Percentiles rank a stretch among this genome's conserved stretches.
Evolutionary conservation across 176 grass and related monocot genomes (phyloP).

Genomic region (Aegilops longissima): DNA sequence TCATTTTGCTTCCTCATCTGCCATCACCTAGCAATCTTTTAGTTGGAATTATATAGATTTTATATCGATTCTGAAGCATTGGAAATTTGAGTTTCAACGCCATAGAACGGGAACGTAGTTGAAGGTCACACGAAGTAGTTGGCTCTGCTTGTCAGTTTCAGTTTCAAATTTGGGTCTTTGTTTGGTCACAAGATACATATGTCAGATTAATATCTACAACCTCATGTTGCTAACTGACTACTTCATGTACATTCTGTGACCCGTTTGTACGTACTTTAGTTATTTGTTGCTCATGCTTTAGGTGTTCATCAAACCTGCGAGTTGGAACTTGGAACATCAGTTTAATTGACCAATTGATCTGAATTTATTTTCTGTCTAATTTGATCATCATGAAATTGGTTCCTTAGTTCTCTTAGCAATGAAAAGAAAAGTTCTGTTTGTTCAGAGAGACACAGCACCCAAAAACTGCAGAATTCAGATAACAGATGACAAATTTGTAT

Average conservation of each 20-base stretch:
- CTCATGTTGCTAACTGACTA: neutral
- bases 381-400: neutral
- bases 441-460: neutral
- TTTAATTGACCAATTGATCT: neutral
- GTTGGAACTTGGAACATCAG: no score
- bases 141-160: neutral
- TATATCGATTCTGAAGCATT: neutral
- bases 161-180: conserved; percentile 8
- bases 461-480: neutral
- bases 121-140: neutral
- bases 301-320: neutral
- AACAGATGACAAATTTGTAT: neutral
- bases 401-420: no score
- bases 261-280: neutral
- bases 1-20: neutral
- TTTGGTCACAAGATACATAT: conserved; percentile 27
- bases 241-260: neutral
- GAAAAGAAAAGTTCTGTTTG: neutral
- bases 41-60: no score
- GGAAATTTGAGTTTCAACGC: neutral
- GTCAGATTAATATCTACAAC: neutral
- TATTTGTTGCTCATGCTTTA: neutral
- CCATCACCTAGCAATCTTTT: neutral
- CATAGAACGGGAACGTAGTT: neutral
- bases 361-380: neutral